These are phyloP conservation scores for Stephanocyclus meneghinianus DNA, from an alignment of 352 stramenopile species.

Conservation along the genomic window DNA sequence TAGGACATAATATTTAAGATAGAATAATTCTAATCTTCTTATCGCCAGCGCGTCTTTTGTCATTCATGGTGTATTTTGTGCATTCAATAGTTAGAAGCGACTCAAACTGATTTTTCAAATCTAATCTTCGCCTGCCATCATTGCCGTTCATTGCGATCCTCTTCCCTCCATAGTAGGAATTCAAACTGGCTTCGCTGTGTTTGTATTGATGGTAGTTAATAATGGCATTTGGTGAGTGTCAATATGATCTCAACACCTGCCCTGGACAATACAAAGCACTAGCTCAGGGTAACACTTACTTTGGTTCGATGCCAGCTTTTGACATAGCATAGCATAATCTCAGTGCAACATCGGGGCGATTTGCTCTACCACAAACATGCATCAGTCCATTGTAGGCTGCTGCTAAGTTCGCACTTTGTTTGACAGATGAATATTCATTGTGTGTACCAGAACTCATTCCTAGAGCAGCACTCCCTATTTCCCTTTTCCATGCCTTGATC, in stretches of 20 bases:
- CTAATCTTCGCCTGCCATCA: conserved; percentile 9
- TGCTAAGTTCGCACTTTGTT: conserved; percentile 59
- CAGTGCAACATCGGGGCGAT: conserved; percentile 67
- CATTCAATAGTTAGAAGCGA: conserved; percentile 71
- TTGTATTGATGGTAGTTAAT: not conserved
- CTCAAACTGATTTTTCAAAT: conserved; percentile 61
- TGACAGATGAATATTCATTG: not conserved
- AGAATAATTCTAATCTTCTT: conserved; percentile 76
- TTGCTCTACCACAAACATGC: conserved; percentile 64
- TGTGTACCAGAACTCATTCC: not conserved
- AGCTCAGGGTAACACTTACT: conserved; percentile 42
- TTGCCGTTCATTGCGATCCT: conserved; percentile 22
- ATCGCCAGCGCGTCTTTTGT: conserved; percentile 58
- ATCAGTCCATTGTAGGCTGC: conserved; percentile 76
- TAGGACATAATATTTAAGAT: conserved; percentile 19
- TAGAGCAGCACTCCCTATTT: conserved; percentile 47
- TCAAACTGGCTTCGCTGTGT: conserved; percentile 12
- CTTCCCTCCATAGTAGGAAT: conserved; percentile 68
- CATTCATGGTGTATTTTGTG: conserved; percentile 65
- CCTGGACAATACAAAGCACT: not conserved
- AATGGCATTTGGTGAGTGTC: not conserved
- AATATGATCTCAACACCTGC: no score
- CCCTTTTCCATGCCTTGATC: conserved; percentile 64
- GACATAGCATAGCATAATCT: conserved; percentile 73
- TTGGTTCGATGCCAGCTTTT: conserved; percentile 64